Conservation (phyloP, 176 grass and related monocot species). For the Cenchrus purpureus region DNA sequence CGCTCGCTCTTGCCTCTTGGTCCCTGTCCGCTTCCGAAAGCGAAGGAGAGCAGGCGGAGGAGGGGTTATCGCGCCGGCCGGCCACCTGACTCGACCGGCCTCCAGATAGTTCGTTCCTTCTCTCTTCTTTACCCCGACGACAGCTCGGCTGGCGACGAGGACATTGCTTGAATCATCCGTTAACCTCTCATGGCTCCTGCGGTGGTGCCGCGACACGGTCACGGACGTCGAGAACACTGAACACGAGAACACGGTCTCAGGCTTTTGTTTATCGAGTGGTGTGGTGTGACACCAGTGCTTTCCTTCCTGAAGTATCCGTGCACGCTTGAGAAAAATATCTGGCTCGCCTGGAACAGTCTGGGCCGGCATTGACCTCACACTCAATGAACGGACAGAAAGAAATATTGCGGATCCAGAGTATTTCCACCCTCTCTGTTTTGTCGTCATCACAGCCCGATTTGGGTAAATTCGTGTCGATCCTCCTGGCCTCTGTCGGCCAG, state of each 20-base stretch:
- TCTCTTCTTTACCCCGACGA: neutral
- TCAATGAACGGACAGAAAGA: too few relatives aligned
- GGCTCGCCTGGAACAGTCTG: conserved; percentile 1
- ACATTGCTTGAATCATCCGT: neutral
- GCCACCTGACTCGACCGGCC: neutral
- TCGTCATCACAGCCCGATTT: conserved; percentile 9
- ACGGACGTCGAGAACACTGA: neutral
- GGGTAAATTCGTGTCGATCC: conserved; percentile 15
- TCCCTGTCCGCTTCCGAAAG: conserved; percentile 7
- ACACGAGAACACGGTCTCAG: neutral
- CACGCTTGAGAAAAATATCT: conserved; percentile 31
- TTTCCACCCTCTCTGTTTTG: neutral
- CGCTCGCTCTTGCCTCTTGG: conserved; percentile 1
- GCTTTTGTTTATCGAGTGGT: conserved; percentile 3
- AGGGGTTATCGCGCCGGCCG: neutral
- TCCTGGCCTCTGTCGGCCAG: neutral
- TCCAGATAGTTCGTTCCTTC: conserved; percentile 31
- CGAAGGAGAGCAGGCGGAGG: neutral
- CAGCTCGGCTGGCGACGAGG: neutral
- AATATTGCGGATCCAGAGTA: too few relatives aligned
- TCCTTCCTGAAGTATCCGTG: conserved; percentile 35
- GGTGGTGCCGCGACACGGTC: neutral
- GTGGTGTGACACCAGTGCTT: neutral
- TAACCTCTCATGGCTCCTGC: neutral
- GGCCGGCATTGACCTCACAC: neutral